These are phyloP conservation scores for Mycena kentingensis DNA, from an alignment of 768 basidiomycete genomes.

Conservation along the genomic window DNA sequence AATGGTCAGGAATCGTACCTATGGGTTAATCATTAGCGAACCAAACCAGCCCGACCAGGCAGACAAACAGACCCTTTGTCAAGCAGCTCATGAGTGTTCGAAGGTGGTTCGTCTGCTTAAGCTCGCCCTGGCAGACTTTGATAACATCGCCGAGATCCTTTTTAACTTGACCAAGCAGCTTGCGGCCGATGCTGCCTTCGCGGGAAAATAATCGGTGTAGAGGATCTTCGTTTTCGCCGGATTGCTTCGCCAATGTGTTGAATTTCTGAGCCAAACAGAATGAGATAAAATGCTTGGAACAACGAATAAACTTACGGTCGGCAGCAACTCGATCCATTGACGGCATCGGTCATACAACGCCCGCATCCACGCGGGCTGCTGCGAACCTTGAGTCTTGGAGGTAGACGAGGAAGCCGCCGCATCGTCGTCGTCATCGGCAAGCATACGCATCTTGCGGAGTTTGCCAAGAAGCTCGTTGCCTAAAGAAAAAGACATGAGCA, in stretches of 20 bases:
- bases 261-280: constrained; percentile 49
- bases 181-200: constrained; percentile 79
- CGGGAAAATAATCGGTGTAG: constrained; percentile 87
- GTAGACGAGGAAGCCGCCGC: constrained; percentile 51
- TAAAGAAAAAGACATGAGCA: constrained; percentile 33
- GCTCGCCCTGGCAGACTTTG: constrained; percentile 80
- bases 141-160: constrained; percentile 81
- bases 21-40: constrained; percentile 20
- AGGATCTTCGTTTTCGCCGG: constrained; percentile 77
- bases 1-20: constrained; percentile 89
- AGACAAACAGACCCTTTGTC: constrained; percentile 71
- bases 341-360: constrained; percentile 76
- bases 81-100: constrained; percentile 88
- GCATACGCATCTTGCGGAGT: constrained; percentile 89
- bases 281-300: constrained; percentile 12
- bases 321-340: constrained; percentile 80
- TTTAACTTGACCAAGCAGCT: constrained; percentile 75
- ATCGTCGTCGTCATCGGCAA: constrained; percentile 84
- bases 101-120: constrained; percentile 96
- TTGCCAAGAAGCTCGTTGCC: constrained; percentile 83
- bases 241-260: constrained; percentile 62
- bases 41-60: neutral
- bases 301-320: constrained; percentile 53
- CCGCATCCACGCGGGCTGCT: constrained; percentile 96
- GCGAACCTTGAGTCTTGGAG: constrained; percentile 62